These are phyloP conservation scores for Colletotrichum tropicale DNA, from an alignment of 2,329 filamentous ascomycete genomes.

Conservation along the genomic window DNA sequence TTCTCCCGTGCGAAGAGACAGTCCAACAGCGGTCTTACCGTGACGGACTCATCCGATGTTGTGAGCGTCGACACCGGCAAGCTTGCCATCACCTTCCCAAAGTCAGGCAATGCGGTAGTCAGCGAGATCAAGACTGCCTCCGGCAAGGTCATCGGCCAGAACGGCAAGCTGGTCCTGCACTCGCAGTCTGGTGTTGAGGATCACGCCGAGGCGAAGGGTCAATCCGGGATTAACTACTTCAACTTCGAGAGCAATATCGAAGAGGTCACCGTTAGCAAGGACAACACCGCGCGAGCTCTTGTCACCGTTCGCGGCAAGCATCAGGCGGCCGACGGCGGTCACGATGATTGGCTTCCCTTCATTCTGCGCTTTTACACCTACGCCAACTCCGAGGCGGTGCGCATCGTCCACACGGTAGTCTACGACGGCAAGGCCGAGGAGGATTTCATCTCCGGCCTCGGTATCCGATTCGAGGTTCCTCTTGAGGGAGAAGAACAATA, in stretches of 20 bases:
- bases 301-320: slow-evolving; percentile 49
- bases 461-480: slow-evolving; percentile 60
- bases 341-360: slow-evolving; percentile 58
- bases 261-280: slow-evolving; percentile 51
- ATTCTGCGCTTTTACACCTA: slow-evolving; percentile 65
- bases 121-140: slow-evolving; percentile 40
- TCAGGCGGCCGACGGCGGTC: slow-evolving; percentile 32
- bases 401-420: slow-evolving; percentile 59
- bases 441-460: slow-evolving; percentile 59
- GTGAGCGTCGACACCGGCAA: slow-evolving; percentile 50
- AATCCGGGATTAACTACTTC: slow-evolving; percentile 42
- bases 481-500: slow-evolving; percentile 56
- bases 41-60: slow-evolving; percentile 21
- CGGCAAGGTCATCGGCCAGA: slow-evolving; percentile 46
- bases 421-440: slow-evolving; percentile 54
- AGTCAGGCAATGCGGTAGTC: slow-evolving; percentile 42
- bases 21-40: slow-evolving; percentile 36
- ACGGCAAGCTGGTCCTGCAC: slow-evolving; percentile 57
- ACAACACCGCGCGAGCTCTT: slow-evolving; percentile 46
- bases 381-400: slow-evolving; percentile 58
- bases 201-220: slow-evolving; percentile 40
- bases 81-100: slow-evolving; percentile 45
- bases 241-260: slow-evolving; percentile 56
- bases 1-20: slow-evolving; percentile 22
- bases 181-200: slow-evolving; percentile 52